Base-by-base conservation (phyloP, 2,329 filamentous ascomycete genomes). In the Aurifilum marmelostoma region DNA sequence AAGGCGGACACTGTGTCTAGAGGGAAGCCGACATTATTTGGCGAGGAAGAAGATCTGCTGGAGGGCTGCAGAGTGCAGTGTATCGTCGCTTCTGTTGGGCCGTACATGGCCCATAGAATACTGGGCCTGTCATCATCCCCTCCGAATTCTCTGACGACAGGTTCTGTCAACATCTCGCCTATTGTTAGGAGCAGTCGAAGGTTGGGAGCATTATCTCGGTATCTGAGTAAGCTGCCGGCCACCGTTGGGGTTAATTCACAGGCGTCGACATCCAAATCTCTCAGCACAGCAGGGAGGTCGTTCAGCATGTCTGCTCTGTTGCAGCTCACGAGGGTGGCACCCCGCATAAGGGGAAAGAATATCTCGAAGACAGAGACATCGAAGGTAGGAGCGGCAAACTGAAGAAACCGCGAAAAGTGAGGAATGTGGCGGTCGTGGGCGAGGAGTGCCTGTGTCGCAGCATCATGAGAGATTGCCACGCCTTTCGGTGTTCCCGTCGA, bases 331-430 rank as follows among this genome's bases (percentile, higher is more conserved):
- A 97, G 81, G 0, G 93, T 97, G 29, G 82, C 83, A 2, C 91
- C 91, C 68, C 93, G 85, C 71, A 89, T 91, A 21, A 94, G 82
- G 0, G 94, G 92, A 73, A 97, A 97, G 83, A 97, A 97, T 8
- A 97, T 94, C 77, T 97, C 94, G 77, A 97, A 97, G 7, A 97
- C 91, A 0, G 93, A 97, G 9, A 97, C 94, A 78, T 97, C 94
- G 76, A 97, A 97, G 0, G 94, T 97, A 0, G 94, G 93, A 3
- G 93, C 91, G 5, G 94, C 94, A 77, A 97, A 97, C 77, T 97
- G 94, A 0, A 97, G 85, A 77, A 97, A 97, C 60, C 93, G 87
- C 21, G 83, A 83, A 76, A 97, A 97, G 0, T 66, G 52, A 2
- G 94, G 94, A 54, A 97, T 90, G 74, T 94, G 89, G 61, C 82